Evolutionary conservation across 2,329 filamentous ascomycete species (phyloP).

Genomic region (Fusarium dlaminii): DNA sequence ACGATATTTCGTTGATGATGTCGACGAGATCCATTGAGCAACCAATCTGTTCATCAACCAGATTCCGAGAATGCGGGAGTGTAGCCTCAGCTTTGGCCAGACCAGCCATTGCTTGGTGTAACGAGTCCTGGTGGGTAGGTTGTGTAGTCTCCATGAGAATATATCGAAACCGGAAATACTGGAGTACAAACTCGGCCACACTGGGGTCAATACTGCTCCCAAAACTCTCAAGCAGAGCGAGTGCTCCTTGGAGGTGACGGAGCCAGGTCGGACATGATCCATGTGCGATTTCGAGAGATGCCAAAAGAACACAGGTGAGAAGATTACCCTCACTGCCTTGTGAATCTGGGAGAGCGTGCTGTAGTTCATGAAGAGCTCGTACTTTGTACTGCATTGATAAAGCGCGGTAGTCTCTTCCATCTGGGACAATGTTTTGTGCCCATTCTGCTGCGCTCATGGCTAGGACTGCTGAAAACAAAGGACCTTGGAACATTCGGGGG

Average conservation of each 20-base stretch:
- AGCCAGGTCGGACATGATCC: slow-evolving; percentile 37
- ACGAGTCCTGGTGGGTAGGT: slow-evolving; percentile 13
- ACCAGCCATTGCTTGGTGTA: slow-evolving; percentile 16
- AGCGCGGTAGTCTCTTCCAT: slow-evolving; percentile 33
- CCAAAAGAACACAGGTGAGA: slow-evolving; percentile 35
- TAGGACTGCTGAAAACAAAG: slow-evolving; percentile 32
- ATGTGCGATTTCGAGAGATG: slow-evolving; percentile 38
- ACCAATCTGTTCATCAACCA: slow-evolving; percentile 38
- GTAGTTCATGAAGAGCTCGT: slow-evolving; percentile 30
- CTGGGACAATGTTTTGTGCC: slow-evolving; percentile 22
- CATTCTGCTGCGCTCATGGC: slow-evolving; percentile 41
- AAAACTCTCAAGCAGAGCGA: slow-evolving; percentile 38
- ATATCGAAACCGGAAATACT: slow-evolving; percentile 40
- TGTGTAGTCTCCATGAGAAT: slow-evolving; percentile 38
- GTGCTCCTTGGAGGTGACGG: slow-evolving; percentile 34
- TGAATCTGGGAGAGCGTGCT: slow-evolving; percentile 15
- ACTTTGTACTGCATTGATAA: slow-evolving; percentile 39
- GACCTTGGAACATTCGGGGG: slow-evolving; percentile 30
- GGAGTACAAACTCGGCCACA: slow-evolving; percentile 35
- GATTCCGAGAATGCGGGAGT: slow-evolving; percentile 13
- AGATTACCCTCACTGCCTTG: slow-evolving; percentile 33
- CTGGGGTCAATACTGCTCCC: slow-evolving; percentile 10
- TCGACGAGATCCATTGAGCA: slow-evolving; percentile 41
- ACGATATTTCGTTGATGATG: slow-evolving; percentile 37
- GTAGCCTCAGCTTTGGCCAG: slow-evolving; percentile 21